These are phyloP conservation scores for Neocatenulostroma microsporum DNA, from an alignment of 2,329 filamentous ascomycete species.

Conservation along the genomic window DNA sequence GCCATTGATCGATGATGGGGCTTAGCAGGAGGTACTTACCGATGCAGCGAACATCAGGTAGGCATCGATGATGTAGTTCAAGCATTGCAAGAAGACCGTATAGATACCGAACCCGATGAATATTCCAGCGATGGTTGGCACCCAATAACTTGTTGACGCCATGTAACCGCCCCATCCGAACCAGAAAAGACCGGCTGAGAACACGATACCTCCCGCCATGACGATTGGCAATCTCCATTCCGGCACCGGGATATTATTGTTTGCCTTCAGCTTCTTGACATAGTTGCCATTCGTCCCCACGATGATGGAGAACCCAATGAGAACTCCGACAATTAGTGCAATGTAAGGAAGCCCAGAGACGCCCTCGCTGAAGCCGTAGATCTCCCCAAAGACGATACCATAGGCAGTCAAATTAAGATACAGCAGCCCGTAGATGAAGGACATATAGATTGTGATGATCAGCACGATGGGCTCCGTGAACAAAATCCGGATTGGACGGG, in stretches of 20 bases:
- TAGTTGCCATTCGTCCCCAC: constrained; percentile 9
- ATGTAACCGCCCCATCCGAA: constrained; percentile 30
- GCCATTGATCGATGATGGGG: no score
- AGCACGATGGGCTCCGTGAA: constrained; percentile 41
- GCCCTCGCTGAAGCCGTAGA: constrained; percentile 35
- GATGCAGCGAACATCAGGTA: constrained; percentile 46
- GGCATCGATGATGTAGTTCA: constrained; percentile 54
- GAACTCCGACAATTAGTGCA: constrained; percentile 27
- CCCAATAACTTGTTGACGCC: constrained; percentile 32
- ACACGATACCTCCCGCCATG: constrained; percentile 43
- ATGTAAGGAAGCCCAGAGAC: constrained; percentile 39
- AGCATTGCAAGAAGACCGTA: constrained; percentile 49
- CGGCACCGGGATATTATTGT: constrained; percentile 46
- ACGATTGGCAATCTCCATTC: constrained; percentile 52
- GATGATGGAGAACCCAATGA: constrained; percentile 22
- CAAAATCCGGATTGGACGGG: constrained; percentile 33
- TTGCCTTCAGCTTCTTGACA: constrained; percentile 25
- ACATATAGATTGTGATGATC: constrained; percentile 32
- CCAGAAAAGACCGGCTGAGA: constrained; percentile 28
- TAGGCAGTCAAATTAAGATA: constrained; percentile 40
- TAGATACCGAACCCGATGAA: constrained; percentile 52
- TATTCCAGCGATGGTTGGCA: constrained; percentile 37
- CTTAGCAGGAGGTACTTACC: constrained; percentile 4
- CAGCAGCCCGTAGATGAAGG: constrained; percentile 41
- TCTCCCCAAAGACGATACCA: constrained; percentile 37